These are phyloP conservation scores for Talaromyces marneffei DNA, from an alignment of 2,329 filamentous ascomycete species.

Conservation along the genomic window DNA sequence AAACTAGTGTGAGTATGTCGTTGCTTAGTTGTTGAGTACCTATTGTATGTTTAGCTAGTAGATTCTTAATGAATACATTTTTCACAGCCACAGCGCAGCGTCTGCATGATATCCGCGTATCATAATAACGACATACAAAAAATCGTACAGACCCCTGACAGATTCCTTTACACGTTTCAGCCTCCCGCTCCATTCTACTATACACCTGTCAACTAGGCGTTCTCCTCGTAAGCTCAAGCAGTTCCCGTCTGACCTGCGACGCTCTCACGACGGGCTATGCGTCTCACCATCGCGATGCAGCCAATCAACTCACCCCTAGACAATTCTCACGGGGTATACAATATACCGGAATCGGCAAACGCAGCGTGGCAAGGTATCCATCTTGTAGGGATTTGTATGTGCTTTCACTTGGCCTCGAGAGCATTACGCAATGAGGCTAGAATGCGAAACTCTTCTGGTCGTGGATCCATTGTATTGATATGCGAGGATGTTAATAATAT, in stretches of 20 bases:
- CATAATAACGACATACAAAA: not conserved
- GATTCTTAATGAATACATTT: constrained; percentile 9
- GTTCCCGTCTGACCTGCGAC: not conserved
- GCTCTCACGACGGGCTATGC: not conserved
- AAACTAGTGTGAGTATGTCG: not conserved
- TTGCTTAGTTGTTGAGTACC: not conserved
- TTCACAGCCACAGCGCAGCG: not conserved
- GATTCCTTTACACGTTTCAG: not conserved
- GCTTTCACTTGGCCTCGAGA: not conserved
- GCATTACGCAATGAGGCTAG: not conserved
- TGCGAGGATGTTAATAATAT: not conserved
- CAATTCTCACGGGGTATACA: not conserved
- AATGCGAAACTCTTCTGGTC: constrained; percentile 2
- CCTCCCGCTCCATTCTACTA: not conserved
- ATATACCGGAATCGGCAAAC: not conserved
- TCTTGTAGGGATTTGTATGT: not conserved
- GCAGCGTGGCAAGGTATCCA: not conserved
- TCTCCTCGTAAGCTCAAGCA: not conserved
- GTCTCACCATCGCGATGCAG: not conserved
- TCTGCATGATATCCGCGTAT: not conserved
- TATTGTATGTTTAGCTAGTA: constrained; percentile 14
- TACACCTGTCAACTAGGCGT: not conserved
- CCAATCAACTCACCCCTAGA: not conserved
- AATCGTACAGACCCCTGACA: not conserved
- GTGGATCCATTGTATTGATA: not conserved